phyloP scores from a whole-genome alignment of 768 basidiomycete species.

The Xanthoconium stramineum region DNA sequence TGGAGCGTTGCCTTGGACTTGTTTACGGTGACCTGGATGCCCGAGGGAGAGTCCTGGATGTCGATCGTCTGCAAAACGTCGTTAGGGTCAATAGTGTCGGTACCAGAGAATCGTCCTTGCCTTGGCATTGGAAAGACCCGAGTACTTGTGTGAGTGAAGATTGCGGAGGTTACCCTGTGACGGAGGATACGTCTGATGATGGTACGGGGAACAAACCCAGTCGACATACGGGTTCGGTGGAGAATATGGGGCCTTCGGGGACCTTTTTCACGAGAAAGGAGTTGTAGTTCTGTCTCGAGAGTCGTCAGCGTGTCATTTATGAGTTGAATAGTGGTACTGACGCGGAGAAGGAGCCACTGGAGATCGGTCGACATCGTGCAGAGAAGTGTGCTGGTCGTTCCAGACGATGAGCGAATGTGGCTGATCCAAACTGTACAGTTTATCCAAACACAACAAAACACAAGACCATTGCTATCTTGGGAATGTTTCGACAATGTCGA shows the following conservation, averaged over 20 bases:
- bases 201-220: neutral
- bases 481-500: no score
- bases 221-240: slow-evolving; percentile 72
- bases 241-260: slow-evolving; percentile 72
- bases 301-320: neutral
- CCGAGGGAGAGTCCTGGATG: slow-evolving; percentile 51
- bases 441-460: slow-evolving; percentile 27
- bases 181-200: slow-evolving; percentile 4
- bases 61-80: slow-evolving; percentile 55
- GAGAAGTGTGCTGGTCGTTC: slow-evolving; percentile 12
- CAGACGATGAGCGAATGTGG: slow-evolving; percentile 25
- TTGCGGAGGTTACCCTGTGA: slow-evolving; percentile 80
- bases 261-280: slow-evolving; percentile 82
- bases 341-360: slow-evolving; percentile 90
- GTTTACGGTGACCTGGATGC: slow-evolving; percentile 60
- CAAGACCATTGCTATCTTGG: neutral
- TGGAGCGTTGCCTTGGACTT: slow-evolving; percentile 58
- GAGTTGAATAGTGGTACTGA: slow-evolving; percentile 38
- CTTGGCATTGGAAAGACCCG: slow-evolving; percentile 83
- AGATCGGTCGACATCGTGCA: slow-evolving; percentile 82
- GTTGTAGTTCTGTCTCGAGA: slow-evolving; percentile 62
- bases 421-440: slow-evolving; percentile 34
- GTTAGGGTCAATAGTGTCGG: neutral
- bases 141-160: slow-evolving; percentile 90
- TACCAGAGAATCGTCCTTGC: slow-evolving; percentile 33